Evolutionary conservation across 805 yeast species (phyloP).

Genomic region (Candida tammaniensis): DNA sequence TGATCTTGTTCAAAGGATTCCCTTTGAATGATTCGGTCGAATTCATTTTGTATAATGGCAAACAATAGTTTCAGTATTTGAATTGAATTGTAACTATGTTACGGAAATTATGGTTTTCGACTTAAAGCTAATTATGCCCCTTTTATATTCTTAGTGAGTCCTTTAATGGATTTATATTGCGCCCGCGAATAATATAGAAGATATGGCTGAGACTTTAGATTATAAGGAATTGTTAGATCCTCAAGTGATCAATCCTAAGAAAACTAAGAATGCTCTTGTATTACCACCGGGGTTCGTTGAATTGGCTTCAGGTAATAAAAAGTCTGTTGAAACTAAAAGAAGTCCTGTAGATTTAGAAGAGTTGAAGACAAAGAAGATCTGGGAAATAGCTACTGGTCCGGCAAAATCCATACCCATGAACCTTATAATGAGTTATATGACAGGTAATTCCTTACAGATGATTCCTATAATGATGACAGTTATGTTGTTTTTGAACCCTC

Average conservation of each 20-base stretch:
- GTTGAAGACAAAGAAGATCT: constrained; percentile 62
- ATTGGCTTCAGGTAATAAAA: constrained; percentile 1
- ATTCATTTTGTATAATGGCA: too few species aligned
- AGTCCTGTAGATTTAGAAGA: constrained; percentile 20
- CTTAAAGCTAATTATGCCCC: too few species aligned
- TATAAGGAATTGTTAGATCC: constrained; percentile 14
- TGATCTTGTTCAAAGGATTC: constrained; percentile 73
- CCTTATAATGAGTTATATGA: constrained; percentile 84
- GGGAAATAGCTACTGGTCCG: constrained; percentile 83
- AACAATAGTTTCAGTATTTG: too few species aligned
- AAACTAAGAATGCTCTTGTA: constrained; percentile 7
- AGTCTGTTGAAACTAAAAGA: background rate
- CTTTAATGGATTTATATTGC: too few species aligned
- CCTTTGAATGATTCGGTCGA: constrained; percentile 21
- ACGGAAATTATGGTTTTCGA: too few species aligned
- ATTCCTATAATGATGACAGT: constrained; percentile 89
- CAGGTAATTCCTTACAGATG: constrained; percentile 85
- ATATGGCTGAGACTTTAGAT: too few species aligned
- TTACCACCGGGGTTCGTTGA: constrained; percentile 17
- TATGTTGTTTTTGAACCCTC: constrained; percentile 76
- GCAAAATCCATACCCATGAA: constrained; percentile 89
- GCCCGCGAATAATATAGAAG: too few species aligned
- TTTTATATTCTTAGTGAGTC: too few species aligned
- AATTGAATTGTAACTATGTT: too few species aligned
- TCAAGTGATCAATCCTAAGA: constrained; percentile 7